These are phyloP conservation scores for Aspergillus ustus DNA, from an alignment of 2,329 filamentous ascomycete genomes.

Conservation along the genomic window DNA sequence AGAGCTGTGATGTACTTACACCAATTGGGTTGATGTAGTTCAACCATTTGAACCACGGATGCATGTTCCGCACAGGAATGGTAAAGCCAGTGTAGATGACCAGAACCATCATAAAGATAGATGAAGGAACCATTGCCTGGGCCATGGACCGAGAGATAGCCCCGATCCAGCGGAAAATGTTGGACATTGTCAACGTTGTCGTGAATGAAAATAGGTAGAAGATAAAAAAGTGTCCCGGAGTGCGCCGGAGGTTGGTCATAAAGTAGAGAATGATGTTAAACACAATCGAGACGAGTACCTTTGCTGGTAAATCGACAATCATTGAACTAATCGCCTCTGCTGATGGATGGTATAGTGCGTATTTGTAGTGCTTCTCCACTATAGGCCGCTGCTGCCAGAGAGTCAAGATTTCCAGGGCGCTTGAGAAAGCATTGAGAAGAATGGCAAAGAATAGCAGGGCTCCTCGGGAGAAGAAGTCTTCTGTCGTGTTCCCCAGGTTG, in stretches of 20 bases:
- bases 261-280: slow-evolving; percentile 88
- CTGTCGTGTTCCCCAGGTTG: slow-evolving; percentile 67
- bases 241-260: slow-evolving; percentile 78
- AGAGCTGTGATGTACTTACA: slow-evolving; percentile 22
- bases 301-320: slow-evolving; percentile 83
- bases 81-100: slow-evolving; percentile 57
- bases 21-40: slow-evolving; percentile 79
- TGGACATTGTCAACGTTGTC: slow-evolving; percentile 78
- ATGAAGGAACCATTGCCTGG: slow-evolving; percentile 61
- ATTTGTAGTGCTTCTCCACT: slow-evolving; percentile 85
- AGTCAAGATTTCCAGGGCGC: slow-evolving; percentile 78
- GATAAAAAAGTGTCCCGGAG: slow-evolving; percentile 79
- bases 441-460: slow-evolving; percentile 83
- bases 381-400: slow-evolving; percentile 88
- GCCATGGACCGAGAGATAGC: slow-evolving; percentile 71
- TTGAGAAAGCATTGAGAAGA: slow-evolving; percentile 80
- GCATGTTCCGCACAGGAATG: slow-evolving; percentile 64
- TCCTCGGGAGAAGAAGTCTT: slow-evolving; percentile 76
- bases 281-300: slow-evolving; percentile 69
- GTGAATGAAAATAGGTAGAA: slow-evolving; percentile 78
- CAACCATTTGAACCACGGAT: slow-evolving; percentile 81
- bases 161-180: slow-evolving; percentile 81
- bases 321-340: slow-evolving; percentile 87
- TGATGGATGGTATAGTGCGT: slow-evolving; percentile 87
- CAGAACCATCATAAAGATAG: slow-evolving; percentile 51